Base-by-base conservation (phyloP, 2,329 filamentous ascomycete genomes). In the Diaporthe citriasiana region DNA sequence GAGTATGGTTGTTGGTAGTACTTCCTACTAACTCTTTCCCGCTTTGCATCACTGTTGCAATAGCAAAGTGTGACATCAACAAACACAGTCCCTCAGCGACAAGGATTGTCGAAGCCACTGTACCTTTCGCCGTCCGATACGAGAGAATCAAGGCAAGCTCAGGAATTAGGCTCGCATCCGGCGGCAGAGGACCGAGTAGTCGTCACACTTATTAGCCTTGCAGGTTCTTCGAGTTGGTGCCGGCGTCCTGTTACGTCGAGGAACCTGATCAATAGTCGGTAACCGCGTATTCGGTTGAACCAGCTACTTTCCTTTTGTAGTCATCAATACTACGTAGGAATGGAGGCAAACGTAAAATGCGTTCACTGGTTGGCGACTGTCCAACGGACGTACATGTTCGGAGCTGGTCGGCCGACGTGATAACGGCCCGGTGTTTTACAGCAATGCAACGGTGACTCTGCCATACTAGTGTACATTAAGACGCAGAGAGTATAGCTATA, bases 401-500 rank as follows among this genome's bases (percentile, higher is more conserved):
- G 60, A 66, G 42, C 27, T 50, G 42, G 42, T 51, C 60, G 42
- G 30, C 60, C 60, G 60, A 66, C 42, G 60, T 66, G 27, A 51
- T 66, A 50, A 25, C 45, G 60, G 45, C 30, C 30, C 45, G 45
- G 22, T 50, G 13, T 25, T 35, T 38, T 51, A 38, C 30, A 45
- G 38, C 30, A 66, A 38, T 66, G 30, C 19, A n/a, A 66, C 42
- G 13, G 60, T 38, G 13, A 17, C 22, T 1, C n/a, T 25, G 45
- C 60, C 45, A 7, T 19, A 25, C 42, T 51, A 19, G 10, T 38
- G 8, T 15, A 30, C 45, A 38, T 17, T 38, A 50, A 25, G 13
- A 15, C 45, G 15, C 19, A 5, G 4, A 13, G 22, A 27, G 30
- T 66, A 38, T 50, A 35, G 17, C 51, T 66, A 50, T 19, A 4